phyloP scores from a whole-genome alignment of 139 green algal genomes.

The Haematococcus lacustris region DNA sequence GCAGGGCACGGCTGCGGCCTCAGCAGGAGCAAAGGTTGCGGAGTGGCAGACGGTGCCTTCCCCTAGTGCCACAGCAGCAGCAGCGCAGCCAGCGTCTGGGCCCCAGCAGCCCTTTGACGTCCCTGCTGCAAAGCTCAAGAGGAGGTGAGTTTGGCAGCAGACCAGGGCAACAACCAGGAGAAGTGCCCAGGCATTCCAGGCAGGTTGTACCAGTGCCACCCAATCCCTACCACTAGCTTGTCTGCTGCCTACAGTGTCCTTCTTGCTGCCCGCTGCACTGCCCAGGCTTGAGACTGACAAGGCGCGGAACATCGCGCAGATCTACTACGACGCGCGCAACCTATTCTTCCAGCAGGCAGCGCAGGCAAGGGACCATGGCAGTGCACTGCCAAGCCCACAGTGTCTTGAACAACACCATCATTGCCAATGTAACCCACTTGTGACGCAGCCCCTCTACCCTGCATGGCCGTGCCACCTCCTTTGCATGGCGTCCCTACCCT shows the following conservation, averaged over 20 bases:
- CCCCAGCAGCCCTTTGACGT: background rate
- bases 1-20: background rate
- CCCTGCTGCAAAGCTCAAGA: background rate
- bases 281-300: constrained; percentile 1
- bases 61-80: background rate
- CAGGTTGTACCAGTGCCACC: background rate
- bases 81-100: background rate
- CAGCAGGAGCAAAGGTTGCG: background rate
- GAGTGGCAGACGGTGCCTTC: background rate
- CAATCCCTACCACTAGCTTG: background rate
- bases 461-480: too few relatives aligned
- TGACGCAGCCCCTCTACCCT: too few relatives aligned
- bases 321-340: constrained; percentile 20
- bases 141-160: background rate
- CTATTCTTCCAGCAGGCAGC: constrained; percentile 12
- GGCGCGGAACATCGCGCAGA: background rate
- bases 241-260: background rate
- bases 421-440: too few relatives aligned
- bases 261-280: background rate
- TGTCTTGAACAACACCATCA: too few relatives aligned
- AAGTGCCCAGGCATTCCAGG: background rate
- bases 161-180: background rate
- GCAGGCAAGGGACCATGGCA: too few relatives aligned
- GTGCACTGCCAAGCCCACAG: too few relatives aligned
- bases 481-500: too few relatives aligned